Percentiles rank a stretch among this genome's conserved stretches.
phyloP scores from a whole-genome alignment of 257 asterid genomes.

The Solanum bulbocastanum region DNA sequence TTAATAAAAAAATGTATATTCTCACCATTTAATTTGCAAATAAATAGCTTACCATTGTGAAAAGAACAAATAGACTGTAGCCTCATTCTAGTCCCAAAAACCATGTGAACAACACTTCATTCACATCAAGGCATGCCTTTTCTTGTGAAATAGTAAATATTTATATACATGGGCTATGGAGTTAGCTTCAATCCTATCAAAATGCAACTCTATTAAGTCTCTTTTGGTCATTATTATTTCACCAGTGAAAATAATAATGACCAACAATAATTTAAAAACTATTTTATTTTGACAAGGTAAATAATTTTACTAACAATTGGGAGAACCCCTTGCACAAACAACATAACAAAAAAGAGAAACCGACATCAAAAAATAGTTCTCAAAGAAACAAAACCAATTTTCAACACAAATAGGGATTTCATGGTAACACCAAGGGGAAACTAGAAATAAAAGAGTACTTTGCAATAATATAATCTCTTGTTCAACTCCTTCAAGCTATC shows the following conservation, averaged over 20 bases:
- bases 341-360: background rate
- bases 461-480: background rate
- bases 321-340: background rate
- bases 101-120: background rate
- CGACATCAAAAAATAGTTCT: background rate
- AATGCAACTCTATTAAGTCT: background rate
- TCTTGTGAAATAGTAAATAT: background rate
- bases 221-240: background rate
- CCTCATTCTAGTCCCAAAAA: background rate
- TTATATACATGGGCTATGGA: background rate
- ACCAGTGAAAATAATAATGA: background rate
- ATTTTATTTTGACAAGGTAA: background rate
- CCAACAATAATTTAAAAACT: background rate
- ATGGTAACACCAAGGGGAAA: background rate
- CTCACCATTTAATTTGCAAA: background rate
- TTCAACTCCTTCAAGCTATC: background rate
- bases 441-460: background rate
- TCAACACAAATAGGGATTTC: background rate
- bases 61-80: background rate
- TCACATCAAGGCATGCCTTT: background rate
- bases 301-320: background rate
- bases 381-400: background rate
- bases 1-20: background rate
- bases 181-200: background rate
- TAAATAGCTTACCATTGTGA: background rate